phyloP scores from a whole-genome alignment of 768 basidiomycete genomes.

The Lactarius vividus region DNA sequence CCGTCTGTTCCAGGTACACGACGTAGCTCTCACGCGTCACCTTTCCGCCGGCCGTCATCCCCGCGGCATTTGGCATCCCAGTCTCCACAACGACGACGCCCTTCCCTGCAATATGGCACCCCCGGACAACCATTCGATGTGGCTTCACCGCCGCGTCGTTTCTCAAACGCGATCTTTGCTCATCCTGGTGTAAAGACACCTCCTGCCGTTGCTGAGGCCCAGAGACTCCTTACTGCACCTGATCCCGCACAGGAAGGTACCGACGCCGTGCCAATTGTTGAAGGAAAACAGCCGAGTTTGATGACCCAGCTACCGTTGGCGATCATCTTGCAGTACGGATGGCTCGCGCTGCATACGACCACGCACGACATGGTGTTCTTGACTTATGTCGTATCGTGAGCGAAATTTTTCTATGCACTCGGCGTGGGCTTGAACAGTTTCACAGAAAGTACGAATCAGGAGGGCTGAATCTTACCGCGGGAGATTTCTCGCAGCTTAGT shows the following conservation, averaged over 20 bases:
- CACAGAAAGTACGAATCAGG: constrained; percentile 74
- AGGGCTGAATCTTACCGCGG: constrained; percentile 89
- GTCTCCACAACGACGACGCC: constrained; percentile 20
- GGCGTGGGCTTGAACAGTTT: constrained; percentile 11
- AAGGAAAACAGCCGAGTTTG: constrained; percentile 61
- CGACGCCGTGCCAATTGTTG: constrained; percentile 40
- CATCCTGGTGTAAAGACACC: constrained; percentile 82
- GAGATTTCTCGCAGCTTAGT: constrained; percentile 91
- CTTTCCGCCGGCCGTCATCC: constrained; percentile 27
- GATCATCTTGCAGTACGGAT: constrained; percentile 88
- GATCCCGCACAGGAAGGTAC: constrained; percentile 36
- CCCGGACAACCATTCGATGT: constrained; percentile 32
- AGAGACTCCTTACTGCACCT: constrained; percentile 46
- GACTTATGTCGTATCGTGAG: constrained; percentile 86
- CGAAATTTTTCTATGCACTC: constrained; percentile 24
- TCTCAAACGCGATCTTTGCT: constrained; percentile 67
- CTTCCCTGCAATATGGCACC: constrained; percentile 25
- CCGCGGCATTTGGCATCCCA: constrained; percentile 20
- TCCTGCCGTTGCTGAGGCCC: constrained; percentile 70
- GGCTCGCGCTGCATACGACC: constrained; percentile 84
- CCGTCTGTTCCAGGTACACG: constrained; percentile 20
- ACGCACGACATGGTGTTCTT: constrained; percentile 92
- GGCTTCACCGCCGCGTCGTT: constrained; percentile 47
- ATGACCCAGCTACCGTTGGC: constrained; percentile 73
- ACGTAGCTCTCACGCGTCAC: constrained; percentile 10